Evolutionary conservation across 345 rosid species (phyloP).

Genomic region (Dipteronia sinensis): DNA sequence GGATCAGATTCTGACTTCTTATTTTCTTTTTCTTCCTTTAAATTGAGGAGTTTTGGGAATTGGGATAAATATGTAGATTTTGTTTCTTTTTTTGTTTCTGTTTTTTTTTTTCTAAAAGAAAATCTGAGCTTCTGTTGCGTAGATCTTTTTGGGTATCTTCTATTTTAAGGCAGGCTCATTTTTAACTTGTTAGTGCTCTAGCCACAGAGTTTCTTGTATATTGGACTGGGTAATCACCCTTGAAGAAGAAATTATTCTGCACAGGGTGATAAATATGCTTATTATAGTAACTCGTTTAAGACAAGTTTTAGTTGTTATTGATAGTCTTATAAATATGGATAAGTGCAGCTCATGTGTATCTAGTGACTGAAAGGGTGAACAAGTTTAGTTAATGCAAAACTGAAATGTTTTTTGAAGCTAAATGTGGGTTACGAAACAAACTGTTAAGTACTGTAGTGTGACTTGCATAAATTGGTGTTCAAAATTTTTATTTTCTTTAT

Average conservation of each 20-base stretch:
- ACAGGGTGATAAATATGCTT: background rate
- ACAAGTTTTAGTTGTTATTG: background rate
- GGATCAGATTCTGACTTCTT: background rate
- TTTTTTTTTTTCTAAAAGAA: background rate
- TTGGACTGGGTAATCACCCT: background rate
- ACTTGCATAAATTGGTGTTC: background rate
- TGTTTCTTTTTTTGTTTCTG: background rate
- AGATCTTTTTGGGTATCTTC: background rate
- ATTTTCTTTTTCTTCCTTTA: background rate
- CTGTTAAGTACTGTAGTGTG: background rate
- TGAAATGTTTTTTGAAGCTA: background rate
- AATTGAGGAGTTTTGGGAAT: background rate
- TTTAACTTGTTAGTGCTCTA: background rate
- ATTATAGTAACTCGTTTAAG: background rate
- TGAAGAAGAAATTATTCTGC: background rate
- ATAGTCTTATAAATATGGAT: background rate
- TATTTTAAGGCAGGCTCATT: background rate
- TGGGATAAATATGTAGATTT: background rate
- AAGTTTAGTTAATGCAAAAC: background rate
- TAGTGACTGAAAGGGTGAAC: background rate
- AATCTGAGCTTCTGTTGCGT: background rate
- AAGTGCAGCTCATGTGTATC: background rate
- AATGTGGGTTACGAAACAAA: background rate
- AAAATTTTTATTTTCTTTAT: background rate
- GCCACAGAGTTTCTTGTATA: background rate